Conservation (phyloP, 352 stramenopile genomes). For the Hyaloperonospora arabidopsidis region DNA sequence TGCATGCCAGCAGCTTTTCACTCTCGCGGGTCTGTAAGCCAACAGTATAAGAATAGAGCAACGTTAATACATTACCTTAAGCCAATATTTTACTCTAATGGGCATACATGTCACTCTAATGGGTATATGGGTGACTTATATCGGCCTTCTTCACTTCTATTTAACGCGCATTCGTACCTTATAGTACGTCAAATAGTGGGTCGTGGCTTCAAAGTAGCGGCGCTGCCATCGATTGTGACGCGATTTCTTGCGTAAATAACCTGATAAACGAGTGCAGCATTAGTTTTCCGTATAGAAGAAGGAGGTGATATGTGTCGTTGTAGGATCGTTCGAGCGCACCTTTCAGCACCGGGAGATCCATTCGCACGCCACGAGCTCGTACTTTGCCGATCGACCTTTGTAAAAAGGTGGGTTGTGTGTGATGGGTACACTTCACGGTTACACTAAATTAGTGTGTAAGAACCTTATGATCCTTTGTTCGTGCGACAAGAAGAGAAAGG, state of each 20-base stretch:
- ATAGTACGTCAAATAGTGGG: slow-evolving; percentile 97
- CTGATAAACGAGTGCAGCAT: slow-evolving; percentile 23
- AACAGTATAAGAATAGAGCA: not conserved
- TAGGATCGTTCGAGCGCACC: slow-evolving; percentile 23
- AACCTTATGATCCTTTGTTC: no score
- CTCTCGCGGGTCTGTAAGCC: slow-evolving; percentile 59
- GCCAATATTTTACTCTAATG: not conserved
- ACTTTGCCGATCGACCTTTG: no score
- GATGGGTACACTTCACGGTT: no score
- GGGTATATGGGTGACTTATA: not conserved
- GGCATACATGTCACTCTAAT: not conserved
- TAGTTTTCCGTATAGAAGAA: not conserved
- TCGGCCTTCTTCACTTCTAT: not conserved
- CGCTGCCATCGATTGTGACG: slow-evolving; percentile 91
- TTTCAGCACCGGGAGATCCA: slow-evolving; percentile 81
- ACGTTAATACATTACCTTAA: not conserved
- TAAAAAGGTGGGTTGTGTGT: no score
- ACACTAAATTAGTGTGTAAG: no score
- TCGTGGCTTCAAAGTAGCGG: slow-evolving; percentile 97
- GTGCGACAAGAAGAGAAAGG: no score
- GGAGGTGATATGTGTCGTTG: not conserved
- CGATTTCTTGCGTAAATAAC: slow-evolving; percentile 91
- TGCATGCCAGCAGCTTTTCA: slow-evolving; percentile 82
- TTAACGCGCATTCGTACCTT: slow-evolving; percentile 61
- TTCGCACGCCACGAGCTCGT: slow-evolving; percentile 7